Conservation (phyloP, 2,329 filamentous ascomycete species). For the Botrytis aclada region DNA sequence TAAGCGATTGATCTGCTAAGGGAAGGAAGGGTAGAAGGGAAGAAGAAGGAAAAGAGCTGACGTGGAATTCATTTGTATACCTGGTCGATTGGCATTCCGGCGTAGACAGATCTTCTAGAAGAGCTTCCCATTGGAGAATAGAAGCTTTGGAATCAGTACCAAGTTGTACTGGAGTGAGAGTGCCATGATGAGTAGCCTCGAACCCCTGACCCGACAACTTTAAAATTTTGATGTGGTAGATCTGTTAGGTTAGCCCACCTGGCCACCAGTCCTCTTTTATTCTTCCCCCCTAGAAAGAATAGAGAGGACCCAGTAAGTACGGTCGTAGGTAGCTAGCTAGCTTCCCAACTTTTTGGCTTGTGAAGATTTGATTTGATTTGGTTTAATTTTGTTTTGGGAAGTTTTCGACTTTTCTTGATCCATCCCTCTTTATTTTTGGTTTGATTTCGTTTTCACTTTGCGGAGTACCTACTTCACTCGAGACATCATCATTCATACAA, state of each 20-base stretch:
- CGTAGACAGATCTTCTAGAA: background rate
- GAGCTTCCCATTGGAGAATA: background rate
- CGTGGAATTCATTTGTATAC: background rate
- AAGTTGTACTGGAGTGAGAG: background rate
- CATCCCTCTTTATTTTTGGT: background rate
- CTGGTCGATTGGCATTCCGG: background rate
- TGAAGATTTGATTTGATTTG: background rate
- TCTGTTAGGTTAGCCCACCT: background rate
- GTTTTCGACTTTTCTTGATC: background rate
- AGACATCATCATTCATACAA: background rate
- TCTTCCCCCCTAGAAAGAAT: background rate
- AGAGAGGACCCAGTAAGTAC: too few relatives aligned
- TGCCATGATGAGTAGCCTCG: background rate
- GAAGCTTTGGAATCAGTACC: too few relatives aligned
- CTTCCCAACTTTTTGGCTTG: background rate
- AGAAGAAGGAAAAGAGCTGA: background rate
- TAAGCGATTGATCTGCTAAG: background rate
- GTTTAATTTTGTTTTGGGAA: background rate
- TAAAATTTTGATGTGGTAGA: background rate
- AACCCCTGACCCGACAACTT: background rate
- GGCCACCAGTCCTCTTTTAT: too few relatives aligned
- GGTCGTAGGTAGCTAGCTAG: background rate
- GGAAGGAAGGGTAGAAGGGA: background rate
- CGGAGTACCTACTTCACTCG: background rate
- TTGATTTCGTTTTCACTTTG: background rate